These are phyloP conservation scores for Poa annua DNA, from an alignment of 176 grass and related monocot species.

Conservation along the genomic window DNA sequence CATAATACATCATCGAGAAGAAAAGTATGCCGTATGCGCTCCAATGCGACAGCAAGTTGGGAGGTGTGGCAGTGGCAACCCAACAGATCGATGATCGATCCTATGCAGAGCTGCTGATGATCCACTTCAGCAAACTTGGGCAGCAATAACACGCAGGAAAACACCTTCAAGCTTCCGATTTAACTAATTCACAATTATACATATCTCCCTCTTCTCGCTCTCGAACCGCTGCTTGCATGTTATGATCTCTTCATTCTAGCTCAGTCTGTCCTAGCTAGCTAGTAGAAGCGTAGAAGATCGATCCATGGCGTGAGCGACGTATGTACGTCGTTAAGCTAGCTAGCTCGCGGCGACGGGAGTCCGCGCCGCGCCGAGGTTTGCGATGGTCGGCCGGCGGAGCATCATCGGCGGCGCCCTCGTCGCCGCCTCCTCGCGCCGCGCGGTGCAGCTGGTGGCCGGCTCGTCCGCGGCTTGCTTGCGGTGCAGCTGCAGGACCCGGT, in stretches of 20 bases:
- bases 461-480: neutral
- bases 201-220: neutral
- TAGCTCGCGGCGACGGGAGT: slow-evolving; percentile 50
- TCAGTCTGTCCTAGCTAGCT: neutral
- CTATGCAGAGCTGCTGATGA: neutral
- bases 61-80: neutral
- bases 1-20: neutral
- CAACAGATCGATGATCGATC: neutral
- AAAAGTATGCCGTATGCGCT: neutral
- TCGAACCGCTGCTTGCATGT: neutral
- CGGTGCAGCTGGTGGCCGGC: neutral
- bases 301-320: neutral
- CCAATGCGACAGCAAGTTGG: neutral
- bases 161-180: neutral
- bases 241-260: neutral
- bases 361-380: slow-evolving; percentile 56
- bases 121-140: neutral
- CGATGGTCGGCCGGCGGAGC: slow-evolving; percentile 61
- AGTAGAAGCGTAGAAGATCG: neutral
- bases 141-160: neutral
- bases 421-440: neutral
- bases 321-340: too few species aligned
- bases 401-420: slow-evolving; percentile 5
- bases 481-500: slow-evolving; percentile 15
- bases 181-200: neutral